Base-by-base conservation (phyloP, 352 stramenopile genomes). In the Peronosclerospora sorghi region DNA sequence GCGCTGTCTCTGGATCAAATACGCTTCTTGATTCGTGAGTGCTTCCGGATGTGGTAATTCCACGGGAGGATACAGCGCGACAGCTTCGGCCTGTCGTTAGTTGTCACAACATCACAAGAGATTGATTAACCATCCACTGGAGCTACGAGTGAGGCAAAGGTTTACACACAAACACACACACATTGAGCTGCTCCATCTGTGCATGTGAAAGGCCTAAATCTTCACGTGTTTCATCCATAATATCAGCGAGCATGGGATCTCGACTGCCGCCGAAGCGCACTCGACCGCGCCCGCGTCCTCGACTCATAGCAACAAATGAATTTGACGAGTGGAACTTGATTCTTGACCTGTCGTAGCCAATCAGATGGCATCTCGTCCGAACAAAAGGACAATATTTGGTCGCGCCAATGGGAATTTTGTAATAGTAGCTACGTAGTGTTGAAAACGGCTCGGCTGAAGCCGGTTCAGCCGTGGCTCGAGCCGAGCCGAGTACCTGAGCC, bases 201-300 rank as follows among this genome's bases (percentile, higher is more conserved):
- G 59, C 59, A 41, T 85, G 59, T 15, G 69, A 80, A 28, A 85
- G 68, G 0, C 73, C 73, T 13, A 85, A 52, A 32, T 85, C 73
- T 45, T 85, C 73, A 30, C 73, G 73, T 32, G 69, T 85, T 50
- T 85, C 69, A 36, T 85, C 73, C 41, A 85, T 68, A 27, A 85
- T 61, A 35, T 85, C 69, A 0, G 65, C 56, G n/a, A 83, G 59
- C 65, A 64, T 62, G 26, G 73, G 74, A 49, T 85, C 69, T 43
- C 67, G 62, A 47, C 73, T 85, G n/a, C 73, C 69, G 45, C 73
- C 73, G 45, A 85, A 85, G 56, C 73, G 73, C 47, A 83, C 68
- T 48, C 73, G 73, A 8, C 69, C 67, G 15, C 69, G 73, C 18
- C 73, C 73, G 5, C 73, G 59, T 71, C 73, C 73, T 59, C 73